Evolutionary conservation across 2,329 filamentous ascomycete genomes (phyloP).

Genomic region (Cytospora leucostoma): DNA sequence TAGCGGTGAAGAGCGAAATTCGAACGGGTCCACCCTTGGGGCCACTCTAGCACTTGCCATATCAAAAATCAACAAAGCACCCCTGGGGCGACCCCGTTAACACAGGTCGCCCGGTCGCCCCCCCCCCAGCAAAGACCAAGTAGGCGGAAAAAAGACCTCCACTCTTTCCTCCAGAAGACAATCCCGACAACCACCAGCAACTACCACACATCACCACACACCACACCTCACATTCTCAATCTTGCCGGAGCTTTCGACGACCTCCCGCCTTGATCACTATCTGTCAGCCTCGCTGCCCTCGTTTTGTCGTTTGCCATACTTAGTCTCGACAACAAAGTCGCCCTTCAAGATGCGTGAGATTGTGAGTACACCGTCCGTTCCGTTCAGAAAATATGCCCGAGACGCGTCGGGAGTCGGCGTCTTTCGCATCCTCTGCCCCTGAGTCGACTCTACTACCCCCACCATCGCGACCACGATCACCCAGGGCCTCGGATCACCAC

Average conservation of each 20-base stretch:
- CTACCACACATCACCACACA: conserved; percentile 11
- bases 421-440: conserved; percentile 30
- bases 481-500: conserved; percentile 11
- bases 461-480: conserved; percentile 28
- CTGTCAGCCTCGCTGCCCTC: conserved; percentile 13
- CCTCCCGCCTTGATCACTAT: conserved; percentile 20
- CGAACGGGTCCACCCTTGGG: not conserved
- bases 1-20: conserved; percentile 13
- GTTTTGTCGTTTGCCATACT: conserved; percentile 11
- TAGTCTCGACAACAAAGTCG: conserved; percentile 17
- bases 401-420: conserved; percentile 32
- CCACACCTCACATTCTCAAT: conserved; percentile 15
- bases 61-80: conserved; percentile 28
- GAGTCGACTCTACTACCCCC: conserved; percentile 33
- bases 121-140: not conserved
- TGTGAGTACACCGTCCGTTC: conserved; percentile 50
- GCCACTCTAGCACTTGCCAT: conserved; percentile 12
- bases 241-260: conserved; percentile 20
- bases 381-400: conserved; percentile 14
- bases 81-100: not conserved
- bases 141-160: not conserved
- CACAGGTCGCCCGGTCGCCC: not conserved
- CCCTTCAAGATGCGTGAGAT: conserved; percentile 70
- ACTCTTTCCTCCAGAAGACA: not conserved
- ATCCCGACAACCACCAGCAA: conserved; percentile 4